A percentile compares a stretch with the other conserved stretches of the same genome.
Conservation (phyloP, 441 rosid species). For the Pelargonium australe region DNA sequence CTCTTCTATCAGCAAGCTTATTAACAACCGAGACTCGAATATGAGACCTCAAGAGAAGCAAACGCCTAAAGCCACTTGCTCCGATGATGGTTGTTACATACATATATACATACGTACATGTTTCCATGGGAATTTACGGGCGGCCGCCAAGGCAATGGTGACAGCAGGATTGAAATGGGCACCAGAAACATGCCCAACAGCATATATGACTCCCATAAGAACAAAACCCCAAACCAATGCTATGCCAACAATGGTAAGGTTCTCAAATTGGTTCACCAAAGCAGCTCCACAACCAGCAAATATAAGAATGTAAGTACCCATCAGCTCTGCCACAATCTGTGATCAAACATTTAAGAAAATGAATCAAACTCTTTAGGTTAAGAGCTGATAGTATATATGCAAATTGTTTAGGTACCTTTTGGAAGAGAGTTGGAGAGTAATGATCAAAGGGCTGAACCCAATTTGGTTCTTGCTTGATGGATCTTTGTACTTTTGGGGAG, state of each 20-base stretch:
- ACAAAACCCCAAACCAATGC: conserved; percentile 42
- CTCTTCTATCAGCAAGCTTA: not conserved
- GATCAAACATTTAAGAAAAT: too few species aligned
- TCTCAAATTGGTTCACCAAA: conserved; percentile 29
- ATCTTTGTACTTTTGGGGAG: not conserved
- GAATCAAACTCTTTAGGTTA: too few species aligned
- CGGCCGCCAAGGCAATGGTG: conserved; percentile 37
- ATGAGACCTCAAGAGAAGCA: too few species aligned
- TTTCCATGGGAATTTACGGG: conserved; percentile 36
- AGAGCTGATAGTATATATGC: too few species aligned
- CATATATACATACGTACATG: conserved; percentile 17
- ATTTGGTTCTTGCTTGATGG: not conserved
- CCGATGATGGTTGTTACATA: too few species aligned
- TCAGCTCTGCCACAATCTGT: conserved; percentile 42
- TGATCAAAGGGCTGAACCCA: not conserved
- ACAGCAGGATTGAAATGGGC: conserved; percentile 59
- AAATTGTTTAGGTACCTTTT: conserved; percentile 26
- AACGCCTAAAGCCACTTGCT: too few species aligned
- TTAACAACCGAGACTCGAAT: too few species aligned
- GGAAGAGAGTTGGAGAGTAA: conserved; percentile 31
- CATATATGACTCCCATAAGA: conserved; percentile 37
- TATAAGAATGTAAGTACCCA: conserved; percentile 43
- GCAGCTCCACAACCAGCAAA: conserved; percentile 43
- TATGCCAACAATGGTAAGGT: conserved; percentile 36
- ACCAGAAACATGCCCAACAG: conserved; percentile 44